These are phyloP conservation scores for Apium graveolens DNA, from an alignment of 129 eudicot genomes.

Conservation along the genomic window DNA sequence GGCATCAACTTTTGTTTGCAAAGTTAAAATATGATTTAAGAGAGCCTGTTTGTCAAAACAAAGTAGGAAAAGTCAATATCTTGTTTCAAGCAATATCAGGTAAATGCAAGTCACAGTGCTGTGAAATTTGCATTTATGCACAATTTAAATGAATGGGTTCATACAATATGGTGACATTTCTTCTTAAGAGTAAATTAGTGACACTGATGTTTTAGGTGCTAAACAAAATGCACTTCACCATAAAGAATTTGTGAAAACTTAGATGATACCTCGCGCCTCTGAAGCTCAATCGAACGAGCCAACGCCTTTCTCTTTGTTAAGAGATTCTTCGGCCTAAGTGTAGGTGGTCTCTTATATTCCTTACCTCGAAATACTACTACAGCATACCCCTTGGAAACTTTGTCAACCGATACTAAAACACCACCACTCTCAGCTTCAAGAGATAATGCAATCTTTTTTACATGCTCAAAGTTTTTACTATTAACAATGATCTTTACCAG, in stretches of 20 bases:
- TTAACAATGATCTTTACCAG: constrained; percentile 75
- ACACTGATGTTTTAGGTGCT: neutral
- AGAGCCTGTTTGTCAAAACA: constrained; percentile 60
- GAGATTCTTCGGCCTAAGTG: constrained; percentile 75
- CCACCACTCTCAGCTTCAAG: constrained; percentile 99
- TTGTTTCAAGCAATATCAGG: neutral
- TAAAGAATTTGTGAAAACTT: neutral
- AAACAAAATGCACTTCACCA: neutral
- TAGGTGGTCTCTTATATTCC: constrained; percentile 64
- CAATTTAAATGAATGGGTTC: neutral
- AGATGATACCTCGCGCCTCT: constrained; percentile 68
- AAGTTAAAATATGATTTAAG: constrained; percentile 47
- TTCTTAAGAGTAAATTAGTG: neutral
- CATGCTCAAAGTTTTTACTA: constrained; percentile 57
- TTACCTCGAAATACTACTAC: constrained; percentile 74
- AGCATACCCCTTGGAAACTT: constrained; percentile 84
- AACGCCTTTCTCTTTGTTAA: constrained; percentile 84
- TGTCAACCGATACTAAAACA: constrained; percentile 80
- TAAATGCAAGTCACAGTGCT: neutral
- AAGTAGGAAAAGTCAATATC: constrained; percentile 10
- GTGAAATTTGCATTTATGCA: neutral
- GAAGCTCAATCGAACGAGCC: constrained; percentile 95
- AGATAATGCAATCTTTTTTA: constrained; percentile 65
- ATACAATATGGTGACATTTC: neutral
- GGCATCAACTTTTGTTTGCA: constrained; percentile 56